A percentile compares a stretch with the other conserved stretches of the same genome.
Evolutionary conservation across 2,329 filamentous ascomycete genomes (phyloP).

Genomic region (Phialophora verrucosa): DNA sequence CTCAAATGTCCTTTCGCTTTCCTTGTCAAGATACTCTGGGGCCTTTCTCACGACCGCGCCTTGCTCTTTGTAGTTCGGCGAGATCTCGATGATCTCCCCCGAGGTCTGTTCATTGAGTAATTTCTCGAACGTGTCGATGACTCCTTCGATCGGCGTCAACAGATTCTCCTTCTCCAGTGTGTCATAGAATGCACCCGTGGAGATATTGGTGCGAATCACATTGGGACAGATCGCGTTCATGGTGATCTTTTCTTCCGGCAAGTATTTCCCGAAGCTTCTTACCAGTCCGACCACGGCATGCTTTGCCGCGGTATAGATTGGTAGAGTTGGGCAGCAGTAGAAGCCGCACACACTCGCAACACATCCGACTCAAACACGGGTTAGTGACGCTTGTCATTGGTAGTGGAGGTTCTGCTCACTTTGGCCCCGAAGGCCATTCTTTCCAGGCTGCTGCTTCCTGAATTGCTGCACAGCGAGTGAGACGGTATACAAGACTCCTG

Average conservation of each 20-base stretch:
- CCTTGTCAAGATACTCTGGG: conserved; percentile 32
- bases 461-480: conserved; percentile 54
- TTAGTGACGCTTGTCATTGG: neutral
- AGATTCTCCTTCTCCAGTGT: conserved; percentile 44
- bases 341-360: conserved; percentile 52
- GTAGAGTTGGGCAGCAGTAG: conserved; percentile 50
- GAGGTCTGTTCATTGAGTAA: conserved; percentile 47
- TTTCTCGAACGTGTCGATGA: conserved; percentile 50
- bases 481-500: conserved; percentile 51
- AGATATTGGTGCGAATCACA: conserved; percentile 50
- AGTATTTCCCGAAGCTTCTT: conserved; percentile 50
- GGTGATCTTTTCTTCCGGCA: conserved; percentile 49
- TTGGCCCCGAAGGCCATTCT: conserved; percentile 47
- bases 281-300: conserved; percentile 34
- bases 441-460: conserved; percentile 46
- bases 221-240: conserved; percentile 53
- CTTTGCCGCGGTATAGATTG: conserved; percentile 48
- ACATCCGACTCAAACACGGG: conserved; percentile 28
- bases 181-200: conserved; percentile 48
- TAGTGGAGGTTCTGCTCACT: conserved; percentile 40
- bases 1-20: conserved; percentile 30
- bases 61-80: conserved; percentile 43
- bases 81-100: conserved; percentile 51
- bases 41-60: conserved; percentile 31
- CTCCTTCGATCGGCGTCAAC: conserved; percentile 48